A percentile compares a stretch with the other conserved stretches of the same genome.
phyloP scores from a whole-genome alignment of 495 filamentous ascomycete species.

The Talaromyces borbonicus region DNA sequence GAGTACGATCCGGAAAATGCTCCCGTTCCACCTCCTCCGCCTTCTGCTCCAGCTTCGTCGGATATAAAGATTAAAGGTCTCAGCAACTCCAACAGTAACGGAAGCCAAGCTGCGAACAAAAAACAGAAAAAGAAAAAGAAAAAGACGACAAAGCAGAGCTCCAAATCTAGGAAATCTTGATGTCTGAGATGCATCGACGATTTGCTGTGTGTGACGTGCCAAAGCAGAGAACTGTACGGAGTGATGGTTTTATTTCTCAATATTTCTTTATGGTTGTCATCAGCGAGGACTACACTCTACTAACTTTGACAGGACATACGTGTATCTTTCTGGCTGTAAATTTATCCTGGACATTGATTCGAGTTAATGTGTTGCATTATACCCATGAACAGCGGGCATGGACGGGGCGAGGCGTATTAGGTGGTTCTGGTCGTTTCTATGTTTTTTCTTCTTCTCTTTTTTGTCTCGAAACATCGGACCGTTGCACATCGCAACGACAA shows the following conservation, averaged over 20 bases:
- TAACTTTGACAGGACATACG: no score
- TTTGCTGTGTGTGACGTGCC: no score
- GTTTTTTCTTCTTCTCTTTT: not conserved
- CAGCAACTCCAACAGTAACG: slow-evolving; percentile 4
- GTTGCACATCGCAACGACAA: not conserved
- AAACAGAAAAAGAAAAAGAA: slow-evolving; percentile 2
- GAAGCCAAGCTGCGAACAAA: not conserved
- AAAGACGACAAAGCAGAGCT: not conserved
- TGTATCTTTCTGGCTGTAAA: no score
- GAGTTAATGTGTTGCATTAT: not conserved
- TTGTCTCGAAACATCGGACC: not conserved
- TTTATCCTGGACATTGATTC: no score
- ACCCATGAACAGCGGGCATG: slow-evolving; percentile 2
- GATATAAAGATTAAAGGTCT: slow-evolving; percentile 6
- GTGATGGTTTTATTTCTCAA: no score
- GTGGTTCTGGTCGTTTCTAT: not conserved
- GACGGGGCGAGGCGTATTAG: not conserved
- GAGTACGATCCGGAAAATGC: slow-evolving; percentile 14
- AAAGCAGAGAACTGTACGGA: no score
- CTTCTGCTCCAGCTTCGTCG: not conserved
- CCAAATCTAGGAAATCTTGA: not conserved
- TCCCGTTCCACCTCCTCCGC: slow-evolving; percentile 18
- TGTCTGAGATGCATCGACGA: not conserved
- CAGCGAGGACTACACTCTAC: no score
- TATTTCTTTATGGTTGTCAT: no score